phyloP scores from a whole-genome alignment of 2,329 filamentous ascomycete genomes.

The Raffaelea albimanens region DNA sequence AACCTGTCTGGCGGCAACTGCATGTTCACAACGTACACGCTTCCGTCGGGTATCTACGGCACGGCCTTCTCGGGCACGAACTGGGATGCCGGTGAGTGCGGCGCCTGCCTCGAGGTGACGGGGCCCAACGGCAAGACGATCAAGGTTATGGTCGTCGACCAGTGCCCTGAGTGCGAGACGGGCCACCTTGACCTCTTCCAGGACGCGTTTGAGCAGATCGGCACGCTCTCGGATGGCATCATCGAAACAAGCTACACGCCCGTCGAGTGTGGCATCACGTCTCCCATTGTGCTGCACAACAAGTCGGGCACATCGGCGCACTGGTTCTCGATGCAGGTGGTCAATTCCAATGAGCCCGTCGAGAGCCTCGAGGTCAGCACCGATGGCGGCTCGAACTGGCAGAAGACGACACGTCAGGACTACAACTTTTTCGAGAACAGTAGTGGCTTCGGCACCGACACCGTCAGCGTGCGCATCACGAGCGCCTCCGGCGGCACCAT shows the following conservation, averaged over 20 bases:
- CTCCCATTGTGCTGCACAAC: slow-evolving; percentile 31
- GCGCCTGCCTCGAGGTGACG: slow-evolving; percentile 51
- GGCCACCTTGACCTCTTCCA: slow-evolving; percentile 36
- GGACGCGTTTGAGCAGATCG: slow-evolving; percentile 29
- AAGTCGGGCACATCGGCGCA: slow-evolving; percentile 32
- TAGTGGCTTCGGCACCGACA: slow-evolving; percentile 23
- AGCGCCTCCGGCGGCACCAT: slow-evolving; percentile 2
- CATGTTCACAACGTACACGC: slow-evolving; percentile 52
- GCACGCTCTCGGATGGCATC: slow-evolving; percentile 23
- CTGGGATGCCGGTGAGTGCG: slow-evolving; percentile 52
- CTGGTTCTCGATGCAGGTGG: slow-evolving; percentile 50
- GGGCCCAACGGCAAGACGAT: slow-evolving; percentile 42
- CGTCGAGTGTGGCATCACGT: slow-evolving; percentile 30
- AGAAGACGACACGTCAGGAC: slow-evolving; percentile 38
- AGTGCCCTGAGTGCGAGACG: slow-evolving; percentile 30
- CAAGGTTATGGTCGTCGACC: slow-evolving; percentile 53
- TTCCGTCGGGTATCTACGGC: slow-evolving; percentile 49
- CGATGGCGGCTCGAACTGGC: slow-evolving; percentile 50
- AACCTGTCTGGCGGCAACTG: slow-evolving; percentile 52
- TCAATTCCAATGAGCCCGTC: slow-evolving; percentile 51
- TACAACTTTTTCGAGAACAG: slow-evolving; percentile 56
- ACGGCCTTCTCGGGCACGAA: slow-evolving; percentile 50
- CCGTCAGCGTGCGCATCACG: slow-evolving; percentile 5
- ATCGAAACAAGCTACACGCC: slow-evolving; percentile 26
- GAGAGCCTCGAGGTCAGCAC: slow-evolving; percentile 49